Conservation (phyloP, 1,139 yeast genomes). For the Magnusiomyces fungicola region DNA sequence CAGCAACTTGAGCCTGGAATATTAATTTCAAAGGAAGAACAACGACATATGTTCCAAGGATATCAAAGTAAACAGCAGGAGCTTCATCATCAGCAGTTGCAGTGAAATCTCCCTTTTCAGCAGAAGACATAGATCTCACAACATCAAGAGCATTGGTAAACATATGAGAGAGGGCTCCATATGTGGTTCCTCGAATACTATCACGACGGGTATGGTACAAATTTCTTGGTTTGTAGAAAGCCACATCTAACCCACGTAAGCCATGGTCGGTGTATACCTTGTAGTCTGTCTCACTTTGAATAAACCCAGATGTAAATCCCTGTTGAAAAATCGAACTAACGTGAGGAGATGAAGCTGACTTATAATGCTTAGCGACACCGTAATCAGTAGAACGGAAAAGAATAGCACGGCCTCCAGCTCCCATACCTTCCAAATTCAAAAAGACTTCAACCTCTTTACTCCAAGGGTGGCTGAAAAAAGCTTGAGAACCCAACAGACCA, state of each 20-base stretch:
- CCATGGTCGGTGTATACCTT: slow-evolving; percentile 61
- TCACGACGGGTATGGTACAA: slow-evolving; percentile 77
- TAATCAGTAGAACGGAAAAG: slow-evolving; percentile 78
- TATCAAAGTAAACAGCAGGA: slow-evolving; percentile 55
- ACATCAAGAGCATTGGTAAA: slow-evolving; percentile 60
- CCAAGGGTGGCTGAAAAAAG: slow-evolving; percentile 75
- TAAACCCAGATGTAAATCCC: slow-evolving; percentile 66
- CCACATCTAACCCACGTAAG: slow-evolving; percentile 74
- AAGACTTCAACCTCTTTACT: slow-evolving; percentile 53
- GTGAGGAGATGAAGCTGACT: slow-evolving; percentile 50
- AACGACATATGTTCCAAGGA: slow-evolving; percentile 50
- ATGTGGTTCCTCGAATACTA: slow-evolving; percentile 54
- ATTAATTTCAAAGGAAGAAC: slow-evolving; percentile 45
- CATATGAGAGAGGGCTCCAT: slow-evolving; percentile 77
- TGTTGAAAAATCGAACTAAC: slow-evolving; percentile 76
- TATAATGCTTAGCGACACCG: slow-evolving; percentile 56
- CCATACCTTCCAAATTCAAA: slow-evolving; percentile 90
- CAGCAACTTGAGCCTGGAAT: slow-evolving; percentile 41
- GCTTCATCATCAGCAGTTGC: slow-evolving; percentile 19
- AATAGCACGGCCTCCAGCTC: slow-evolving; percentile 85
- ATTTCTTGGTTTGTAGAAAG: slow-evolving; percentile 69
- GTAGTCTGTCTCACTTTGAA: slow-evolving; percentile 81
- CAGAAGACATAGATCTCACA: slow-evolving; percentile 37
- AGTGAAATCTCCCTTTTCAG: slow-evolving; percentile 36
- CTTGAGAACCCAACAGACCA: slow-evolving; percentile 76